Base-by-base conservation (phyloP, 495 filamentous ascomycete genomes). In the Entonaema liquescens region DNA sequence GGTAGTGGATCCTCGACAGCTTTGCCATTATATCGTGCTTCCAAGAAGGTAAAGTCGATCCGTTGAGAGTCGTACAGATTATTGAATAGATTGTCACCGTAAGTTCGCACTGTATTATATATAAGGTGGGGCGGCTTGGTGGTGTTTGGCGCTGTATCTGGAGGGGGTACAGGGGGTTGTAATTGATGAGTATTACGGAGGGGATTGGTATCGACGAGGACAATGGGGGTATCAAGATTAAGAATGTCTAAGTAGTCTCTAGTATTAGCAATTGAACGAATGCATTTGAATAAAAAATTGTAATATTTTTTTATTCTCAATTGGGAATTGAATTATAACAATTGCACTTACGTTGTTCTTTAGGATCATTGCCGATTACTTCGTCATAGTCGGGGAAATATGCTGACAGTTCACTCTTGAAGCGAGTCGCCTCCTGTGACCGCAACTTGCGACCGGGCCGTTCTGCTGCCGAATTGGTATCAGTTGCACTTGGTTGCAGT, bases 361-460 rank as follows among this genome's bases (percentile, higher is more conserved):
- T 88, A 5, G 88, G 87, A 69, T 93, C 90, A 70, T 94, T 90
- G 64, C 91, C 92, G 76, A 97, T 90, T 60, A 97, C 86, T 70
- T 95, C 91, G 76, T 97, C 94, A 79, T 95, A 97, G 67, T 95
- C 93, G 47, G 91, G 89, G 73, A 97, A 96, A 78, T 95, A 97
- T 31, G 88, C 84, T 8, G 93, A 90, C 28, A 97, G 84, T 74
- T 97, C 94, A 80, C 93, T 96, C 84, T 94, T 94, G 76, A 92
- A 89, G 63, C 92, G 81, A 57, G 80, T 83, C 23, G 80, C 82
- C 65, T 87, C 85, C 68, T 86, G 83, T 56, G 84, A 86, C 62
- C 86, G 79, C 71, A 88, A 76, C 76, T 87, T 87, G 64, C 86
- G 83, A 74, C 77, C 84, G 74, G 74, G 78, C 77, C 54, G 83